phyloP scores from a whole-genome alignment of 192 early-diverging fungal species.

The Mortierella antarctica region DNA sequence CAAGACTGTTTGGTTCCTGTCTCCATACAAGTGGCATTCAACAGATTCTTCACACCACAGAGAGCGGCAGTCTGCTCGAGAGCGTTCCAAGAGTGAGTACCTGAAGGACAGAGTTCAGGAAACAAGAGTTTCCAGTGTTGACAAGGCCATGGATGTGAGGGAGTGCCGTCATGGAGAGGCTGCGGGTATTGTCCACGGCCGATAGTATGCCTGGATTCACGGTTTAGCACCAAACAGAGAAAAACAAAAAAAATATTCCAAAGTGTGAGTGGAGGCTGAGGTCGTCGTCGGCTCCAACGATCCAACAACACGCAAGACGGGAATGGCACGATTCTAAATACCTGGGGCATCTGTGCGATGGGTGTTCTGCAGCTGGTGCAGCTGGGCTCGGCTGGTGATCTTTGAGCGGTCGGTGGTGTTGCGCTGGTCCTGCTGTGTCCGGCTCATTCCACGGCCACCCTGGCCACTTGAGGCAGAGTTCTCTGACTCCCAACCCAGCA shows the following conservation, averaged over 20 bases:
- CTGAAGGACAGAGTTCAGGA: slow-evolving; percentile 93
- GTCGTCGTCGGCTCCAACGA: too few species aligned
- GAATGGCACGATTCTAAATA: neutral
- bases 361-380: slow-evolving; percentile 24
- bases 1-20: neutral
- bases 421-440: slow-evolving; percentile 15
- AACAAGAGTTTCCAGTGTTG: slow-evolving; percentile 94
- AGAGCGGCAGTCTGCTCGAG: too few species aligned
- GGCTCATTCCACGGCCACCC: neutral
- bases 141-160: slow-evolving; percentile 75
- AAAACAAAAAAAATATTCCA: too few species aligned
- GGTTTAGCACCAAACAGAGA: too few species aligned
- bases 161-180: slow-evolving; percentile 4
- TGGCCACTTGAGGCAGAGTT: neutral
- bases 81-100: slow-evolving; percentile 40
- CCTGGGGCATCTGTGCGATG: neutral
- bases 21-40: too few species aligned
- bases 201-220: slow-evolving; percentile 6
- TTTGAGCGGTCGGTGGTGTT: slow-evolving; percentile 39
- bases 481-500: slow-evolving; percentile 42
- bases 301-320: neutral
- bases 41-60: too few species aligned
- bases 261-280: too few species aligned
- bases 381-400: slow-evolving; percentile 45
- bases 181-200: slow-evolving; percentile 11